phyloP scores from a whole-genome alignment of 495 filamentous ascomycete species.

The Rostrohypoxylon terebratum region DNA sequence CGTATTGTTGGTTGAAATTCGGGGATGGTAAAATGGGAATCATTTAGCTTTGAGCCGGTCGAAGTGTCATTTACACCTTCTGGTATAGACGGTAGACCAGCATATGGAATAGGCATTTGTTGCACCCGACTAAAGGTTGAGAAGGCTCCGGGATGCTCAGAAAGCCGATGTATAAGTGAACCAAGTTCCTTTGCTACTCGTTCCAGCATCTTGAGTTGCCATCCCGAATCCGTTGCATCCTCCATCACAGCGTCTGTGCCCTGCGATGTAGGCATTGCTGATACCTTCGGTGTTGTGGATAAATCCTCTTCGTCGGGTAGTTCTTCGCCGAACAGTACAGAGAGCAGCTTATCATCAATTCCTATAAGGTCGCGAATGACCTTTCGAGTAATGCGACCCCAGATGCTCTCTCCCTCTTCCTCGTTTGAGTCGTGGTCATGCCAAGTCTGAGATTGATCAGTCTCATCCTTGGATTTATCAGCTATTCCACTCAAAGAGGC shows the following conservation, averaged over 20 bases:
- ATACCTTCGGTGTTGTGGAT: conserved; percentile 56
- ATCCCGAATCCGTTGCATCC: conserved; percentile 63
- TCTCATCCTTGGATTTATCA: conserved; percentile 51
- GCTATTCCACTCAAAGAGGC: conserved; percentile 40
- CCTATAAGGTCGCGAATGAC: conserved; percentile 91
- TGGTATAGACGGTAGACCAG: conserved; percentile 66
- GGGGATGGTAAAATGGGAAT: conserved; percentile 48
- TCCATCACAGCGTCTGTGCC: conserved; percentile 32
- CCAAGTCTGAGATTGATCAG: conserved; percentile 51
- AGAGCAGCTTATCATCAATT: conserved; percentile 85
- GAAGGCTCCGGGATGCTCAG: conserved; percentile 83
- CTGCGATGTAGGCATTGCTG: conserved; percentile 38
- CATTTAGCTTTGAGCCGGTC: conserved; percentile 32
- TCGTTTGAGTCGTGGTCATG: conserved; percentile 56
- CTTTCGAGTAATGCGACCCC: conserved; percentile 83
- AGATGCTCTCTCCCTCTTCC: conserved; percentile 68
- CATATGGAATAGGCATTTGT: conserved; percentile 65
- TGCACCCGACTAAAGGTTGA: conserved; percentile 73
- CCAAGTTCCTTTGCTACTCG: conserved; percentile 90
- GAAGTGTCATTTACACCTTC: conserved; percentile 54
- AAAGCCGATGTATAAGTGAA: conserved; percentile 81
- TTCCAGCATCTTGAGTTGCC: conserved; percentile 83
- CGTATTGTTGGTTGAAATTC: conserved; percentile 64
- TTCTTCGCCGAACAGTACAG: conserved; percentile 87
- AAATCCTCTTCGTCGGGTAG: conserved; percentile 70